These are phyloP conservation scores for Dryadomyces quercivorus DNA, from an alignment of 2,329 filamentous ascomycete species.

Conservation along the genomic window DNA sequence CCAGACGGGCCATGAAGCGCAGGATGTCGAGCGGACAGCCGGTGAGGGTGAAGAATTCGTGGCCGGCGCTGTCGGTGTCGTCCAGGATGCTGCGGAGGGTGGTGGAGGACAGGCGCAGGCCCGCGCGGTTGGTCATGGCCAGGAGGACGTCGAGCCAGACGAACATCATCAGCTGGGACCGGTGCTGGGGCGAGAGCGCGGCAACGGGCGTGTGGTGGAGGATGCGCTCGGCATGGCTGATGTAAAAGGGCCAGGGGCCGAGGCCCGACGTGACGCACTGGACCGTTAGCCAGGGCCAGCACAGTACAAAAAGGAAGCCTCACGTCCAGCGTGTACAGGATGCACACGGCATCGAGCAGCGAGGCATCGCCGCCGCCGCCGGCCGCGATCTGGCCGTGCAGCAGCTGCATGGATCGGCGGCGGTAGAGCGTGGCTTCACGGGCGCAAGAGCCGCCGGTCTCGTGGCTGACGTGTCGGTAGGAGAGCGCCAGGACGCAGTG, in stretches of 20 bases:
- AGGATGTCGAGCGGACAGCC: conserved; percentile 21
- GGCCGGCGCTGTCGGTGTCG: conserved; percentile 8
- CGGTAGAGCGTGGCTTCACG: conserved; percentile 14
- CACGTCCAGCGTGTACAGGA: conserved; percentile 22
- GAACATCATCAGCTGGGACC: conserved; percentile 19
- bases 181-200: background rate
- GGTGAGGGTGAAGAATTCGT: conserved; percentile 20
- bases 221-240: conserved; percentile 9
- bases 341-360: conserved; percentile 18
- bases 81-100: conserved; percentile 10
- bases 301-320: background rate
- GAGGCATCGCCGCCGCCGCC: conserved; percentile 4
- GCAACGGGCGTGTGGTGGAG: background rate
- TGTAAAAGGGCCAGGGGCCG: conserved; percentile 19
- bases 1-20: conserved; percentile 16
- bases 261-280: conserved; percentile 21
- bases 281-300: background rate
- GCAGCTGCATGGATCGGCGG: conserved; percentile 15
- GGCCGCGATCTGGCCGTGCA: conserved; percentile 11
- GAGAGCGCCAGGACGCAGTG: conserved; percentile 20
- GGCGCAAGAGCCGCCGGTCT: conserved; percentile 13
- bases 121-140: conserved; percentile 19
- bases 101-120: conserved; percentile 14
- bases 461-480: conserved; percentile 17
- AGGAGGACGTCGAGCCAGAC: conserved; percentile 23